Conservation (phyloP, 2,329 filamentous ascomycete species). For the Neonectria magnoliae region DNA sequence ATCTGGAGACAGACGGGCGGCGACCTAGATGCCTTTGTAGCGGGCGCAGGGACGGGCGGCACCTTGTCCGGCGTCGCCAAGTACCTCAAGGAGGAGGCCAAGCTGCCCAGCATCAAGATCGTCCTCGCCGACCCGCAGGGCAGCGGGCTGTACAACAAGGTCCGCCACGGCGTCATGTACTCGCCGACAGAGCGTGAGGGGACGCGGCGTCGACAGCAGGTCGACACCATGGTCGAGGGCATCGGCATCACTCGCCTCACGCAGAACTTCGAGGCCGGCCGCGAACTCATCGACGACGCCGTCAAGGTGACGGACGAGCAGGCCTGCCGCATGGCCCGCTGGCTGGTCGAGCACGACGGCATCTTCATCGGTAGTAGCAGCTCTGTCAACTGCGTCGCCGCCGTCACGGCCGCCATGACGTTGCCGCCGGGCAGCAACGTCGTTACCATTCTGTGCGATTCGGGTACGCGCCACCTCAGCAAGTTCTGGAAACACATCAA, state of each 20-base stretch:
- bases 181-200: slow-evolving; percentile 88
- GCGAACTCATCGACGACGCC: slow-evolving; percentile 89
- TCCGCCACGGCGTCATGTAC: slow-evolving; percentile 97
- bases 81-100: slow-evolving; percentile 77
- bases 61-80: slow-evolving; percentile 89
- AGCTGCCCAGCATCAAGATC: slow-evolving; percentile 70
- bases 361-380: slow-evolving; percentile 95
- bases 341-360: slow-evolving; percentile 94
- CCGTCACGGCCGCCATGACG: slow-evolving; percentile 72
- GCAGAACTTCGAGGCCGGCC: slow-evolving; percentile 87
- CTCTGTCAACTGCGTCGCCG: slow-evolving; percentile 93
- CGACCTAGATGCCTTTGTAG: slow-evolving; percentile 84
- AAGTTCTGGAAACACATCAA: slow-evolving; percentile 85
- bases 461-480: slow-evolving; percentile 82
- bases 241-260: slow-evolving; percentile 97
- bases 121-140: slow-evolving; percentile 95
- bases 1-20: slow-evolving; percentile 83
- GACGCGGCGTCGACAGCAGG: slow-evolving; percentile 86
- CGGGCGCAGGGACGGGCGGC: slow-evolving; percentile 93
- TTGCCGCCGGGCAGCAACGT: slow-evolving; percentile 71
- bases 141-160: slow-evolving; percentile 90
- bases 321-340: slow-evolving; percentile 92
- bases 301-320: slow-evolving; percentile 89
- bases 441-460: slow-evolving; percentile 87
- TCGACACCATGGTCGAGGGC: slow-evolving; percentile 95